Conservation (phyloP, 2,329 filamentous ascomycete genomes). For the Botrytis porri region DNA sequence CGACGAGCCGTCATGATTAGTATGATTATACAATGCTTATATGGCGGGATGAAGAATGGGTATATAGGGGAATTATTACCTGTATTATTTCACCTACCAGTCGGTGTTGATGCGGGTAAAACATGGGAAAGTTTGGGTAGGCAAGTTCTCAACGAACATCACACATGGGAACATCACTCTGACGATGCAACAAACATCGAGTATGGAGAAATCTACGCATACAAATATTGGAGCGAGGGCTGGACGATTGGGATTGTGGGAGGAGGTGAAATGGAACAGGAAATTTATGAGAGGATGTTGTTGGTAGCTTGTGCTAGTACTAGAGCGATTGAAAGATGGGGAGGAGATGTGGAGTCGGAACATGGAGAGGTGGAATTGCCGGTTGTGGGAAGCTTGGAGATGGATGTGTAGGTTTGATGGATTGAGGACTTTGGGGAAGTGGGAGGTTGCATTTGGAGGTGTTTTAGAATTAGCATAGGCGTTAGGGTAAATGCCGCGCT, state of each 20-base stretch:
- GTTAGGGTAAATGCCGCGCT: background rate
- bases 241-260: conserved; percentile 6
- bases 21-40: conserved; percentile 26
- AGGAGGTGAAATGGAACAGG: background rate
- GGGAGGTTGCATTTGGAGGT: background rate
- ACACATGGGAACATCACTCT: background rate
- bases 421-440: background rate
- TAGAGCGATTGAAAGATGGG: background rate
- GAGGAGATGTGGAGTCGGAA: background rate
- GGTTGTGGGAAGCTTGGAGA: background rate
- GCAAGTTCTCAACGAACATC: background rate
- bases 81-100: conserved; percentile 9
- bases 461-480: no score
- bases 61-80: conserved; percentile 21
- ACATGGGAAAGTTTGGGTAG: background rate
- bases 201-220: background rate
- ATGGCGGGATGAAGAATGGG: conserved; percentile 22
- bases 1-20: conserved; percentile 33
- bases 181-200: background rate
- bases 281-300: conserved; percentile 18
- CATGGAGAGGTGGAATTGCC: background rate
- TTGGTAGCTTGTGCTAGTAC: conserved; percentile 10
- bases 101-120: conserved; percentile 22
- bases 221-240: background rate
- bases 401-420: background rate